Evolutionary conservation across 805 yeast genomes (phyloP).

Genomic region (Spathaspora arborariae): DNA sequence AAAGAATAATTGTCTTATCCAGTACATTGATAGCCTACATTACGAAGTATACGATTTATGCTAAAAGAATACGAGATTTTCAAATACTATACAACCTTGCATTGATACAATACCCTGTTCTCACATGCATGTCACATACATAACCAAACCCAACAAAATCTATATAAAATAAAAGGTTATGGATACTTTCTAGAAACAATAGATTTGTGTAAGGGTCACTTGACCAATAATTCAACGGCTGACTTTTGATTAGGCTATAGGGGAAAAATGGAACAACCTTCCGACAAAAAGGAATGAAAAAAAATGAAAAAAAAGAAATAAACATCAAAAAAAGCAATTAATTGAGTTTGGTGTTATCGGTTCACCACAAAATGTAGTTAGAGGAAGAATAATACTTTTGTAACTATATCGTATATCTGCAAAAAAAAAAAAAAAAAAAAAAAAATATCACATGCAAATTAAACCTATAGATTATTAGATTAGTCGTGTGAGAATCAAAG

Average conservation of each 20-base stretch:
- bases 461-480: not conserved
- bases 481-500: not conserved
- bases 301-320: not conserved
- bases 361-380: no score
- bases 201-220: not conserved
- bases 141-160: not conserved
- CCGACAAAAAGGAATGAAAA: not conserved
- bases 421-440: not conserved
- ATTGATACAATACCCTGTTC: no score
- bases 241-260: not conserved
- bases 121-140: no score
- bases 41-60: no score
- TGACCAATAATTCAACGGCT: not conserved
- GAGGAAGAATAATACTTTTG: no score
- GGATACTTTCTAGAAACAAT: not conserved
- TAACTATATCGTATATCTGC: slow-evolving; percentile 1
- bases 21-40: no score
- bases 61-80: no score
- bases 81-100: no score
- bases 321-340: no score
- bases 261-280: not conserved
- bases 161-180: no score
- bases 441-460: not conserved
- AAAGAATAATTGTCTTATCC: no score
- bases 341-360: no score